These are phyloP conservation scores for Eucalyptus microcorys DNA, from an alignment of 345 rosid species.

Conservation along the genomic window DNA sequence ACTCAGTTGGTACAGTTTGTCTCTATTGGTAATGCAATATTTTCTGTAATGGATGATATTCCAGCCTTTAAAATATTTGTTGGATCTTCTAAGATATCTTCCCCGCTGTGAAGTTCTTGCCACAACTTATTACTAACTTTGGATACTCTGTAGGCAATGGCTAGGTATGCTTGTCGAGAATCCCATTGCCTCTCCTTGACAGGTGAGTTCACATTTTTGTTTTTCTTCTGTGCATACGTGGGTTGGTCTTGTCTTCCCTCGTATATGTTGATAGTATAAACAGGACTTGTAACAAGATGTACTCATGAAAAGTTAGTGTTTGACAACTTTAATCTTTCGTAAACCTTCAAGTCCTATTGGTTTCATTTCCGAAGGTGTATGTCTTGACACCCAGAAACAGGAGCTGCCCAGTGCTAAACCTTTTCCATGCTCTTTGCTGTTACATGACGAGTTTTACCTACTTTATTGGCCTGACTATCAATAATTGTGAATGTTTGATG, in stretches of 20 bases:
- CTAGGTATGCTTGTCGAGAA: slow-evolving; percentile 82
- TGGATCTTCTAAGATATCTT: background rate
- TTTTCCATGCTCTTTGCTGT: background rate
- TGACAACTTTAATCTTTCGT: background rate
- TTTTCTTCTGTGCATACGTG: background rate
- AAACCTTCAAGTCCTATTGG: background rate
- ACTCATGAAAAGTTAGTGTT: background rate
- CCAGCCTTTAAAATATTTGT: background rate
- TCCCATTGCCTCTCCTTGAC: slow-evolving; percentile 71
- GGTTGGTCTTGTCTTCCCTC: background rate
- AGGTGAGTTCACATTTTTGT: slow-evolving; percentile 19
- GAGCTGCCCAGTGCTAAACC: background rate
- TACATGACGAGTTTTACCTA: background rate
- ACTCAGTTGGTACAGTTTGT: background rate
- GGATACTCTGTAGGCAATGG: slow-evolving; percentile 54
- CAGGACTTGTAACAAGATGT: background rate
- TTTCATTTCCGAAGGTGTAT: background rate
- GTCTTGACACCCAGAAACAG: background rate
- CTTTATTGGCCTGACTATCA: background rate
- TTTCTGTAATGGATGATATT: background rate
- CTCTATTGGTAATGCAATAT: background rate
- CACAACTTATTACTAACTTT: background rate
- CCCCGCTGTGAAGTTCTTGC: background rate
- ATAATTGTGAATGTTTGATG: background rate
- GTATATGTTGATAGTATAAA: background rate